phyloP scores from a whole-genome alignment of 352 stramenopile species.

The Phytophthora quininea region DNA sequence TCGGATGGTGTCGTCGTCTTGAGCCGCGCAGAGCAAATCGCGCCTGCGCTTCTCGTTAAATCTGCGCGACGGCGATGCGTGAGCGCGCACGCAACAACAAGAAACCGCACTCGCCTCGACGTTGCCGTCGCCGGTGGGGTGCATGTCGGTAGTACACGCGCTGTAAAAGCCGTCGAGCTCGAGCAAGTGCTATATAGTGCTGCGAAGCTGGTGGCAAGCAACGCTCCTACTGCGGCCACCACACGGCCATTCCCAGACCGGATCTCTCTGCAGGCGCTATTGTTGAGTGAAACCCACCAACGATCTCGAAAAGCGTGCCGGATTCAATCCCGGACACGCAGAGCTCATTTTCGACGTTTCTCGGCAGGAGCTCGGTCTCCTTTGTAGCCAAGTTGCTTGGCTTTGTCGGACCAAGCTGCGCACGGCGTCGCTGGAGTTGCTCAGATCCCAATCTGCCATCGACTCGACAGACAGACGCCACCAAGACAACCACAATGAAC shows the following conservation, averaged over 20 bases:
- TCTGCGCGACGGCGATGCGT: no score
- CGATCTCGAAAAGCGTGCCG: slow-evolving; percentile 5
- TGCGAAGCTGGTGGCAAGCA: not conserved
- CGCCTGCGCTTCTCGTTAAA: no score
- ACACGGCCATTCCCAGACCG: not conserved
- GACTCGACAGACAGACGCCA: slow-evolving; percentile 1
- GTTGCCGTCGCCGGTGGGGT: no score
- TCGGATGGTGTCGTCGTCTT: no score
- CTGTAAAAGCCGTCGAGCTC: no score
- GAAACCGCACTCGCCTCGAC: no score
- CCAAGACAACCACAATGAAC: slow-evolving; percentile 23
- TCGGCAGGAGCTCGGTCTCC: slow-evolving; percentile 8
- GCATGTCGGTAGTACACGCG: not conserved
- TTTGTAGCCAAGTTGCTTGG: slow-evolving; percentile 4
- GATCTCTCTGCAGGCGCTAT: slow-evolving; percentile 11
- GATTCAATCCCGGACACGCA: not conserved
- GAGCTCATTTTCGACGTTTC: slow-evolving; percentile 22
- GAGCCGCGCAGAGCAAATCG: no score
- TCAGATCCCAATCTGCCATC: slow-evolving; percentile 13
- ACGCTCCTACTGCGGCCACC: not conserved
- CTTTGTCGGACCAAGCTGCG: slow-evolving; percentile 12
- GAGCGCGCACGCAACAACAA: no score
- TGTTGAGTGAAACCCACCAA: slow-evolving; percentile 15
- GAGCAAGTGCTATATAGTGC: not conserved
- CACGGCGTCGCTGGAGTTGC: slow-evolving; percentile 2